Evolutionary conservation across 2,329 filamentous ascomycete species (phyloP), one percentile per base, ranked within the genome.

Genomic region (Immersiporthe knoxdaviesiana): DNA sequence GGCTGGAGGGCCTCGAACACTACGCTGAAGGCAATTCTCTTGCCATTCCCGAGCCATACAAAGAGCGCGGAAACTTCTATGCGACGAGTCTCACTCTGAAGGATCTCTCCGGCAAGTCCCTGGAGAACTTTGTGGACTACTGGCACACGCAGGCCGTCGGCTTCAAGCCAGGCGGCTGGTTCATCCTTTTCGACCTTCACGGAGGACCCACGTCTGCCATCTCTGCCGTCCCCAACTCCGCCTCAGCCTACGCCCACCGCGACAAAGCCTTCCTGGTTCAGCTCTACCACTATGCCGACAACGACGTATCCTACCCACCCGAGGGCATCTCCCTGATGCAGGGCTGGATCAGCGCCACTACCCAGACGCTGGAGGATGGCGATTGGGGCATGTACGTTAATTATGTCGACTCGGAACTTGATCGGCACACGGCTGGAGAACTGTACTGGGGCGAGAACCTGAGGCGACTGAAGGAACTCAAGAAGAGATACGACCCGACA

Each of bases 201-300:
- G 81, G 81, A 66, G 81, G 81, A 41, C 74, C 76, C 60, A 79
- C 78, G 69, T 81, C 80, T 59, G 79, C 78, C 32, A 76, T 83
- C 6, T 73, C 75, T 67, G 73, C 74, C 32, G 73, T 73, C 0
- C 72, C 76, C 16, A 72, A 71, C 18, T 71, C 76, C n/a, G 70
- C 76, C 30, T 79, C 80, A 8, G 76, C 80, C 8, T 83, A 83
- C 61, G 79, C 78, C 8, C 80, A 82, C 71, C 79, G 80, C n/a
- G 79, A 81, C 69, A 81, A 81, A 72, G 79, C 85, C 65, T 79
- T 85, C 41, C 84, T 87, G 70, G 80, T 84, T 21, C 81, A 85
- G 68, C 81, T 85, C 65, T 81, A 82, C 65, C 83, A 85, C 72
- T 78, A 81, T 21, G 77, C 76, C 5, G 76, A 78, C 66, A 73